Evolutionary conservation across 768 basidiomycete genomes (phyloP).

Genomic region (Trametopsis cervina): DNA sequence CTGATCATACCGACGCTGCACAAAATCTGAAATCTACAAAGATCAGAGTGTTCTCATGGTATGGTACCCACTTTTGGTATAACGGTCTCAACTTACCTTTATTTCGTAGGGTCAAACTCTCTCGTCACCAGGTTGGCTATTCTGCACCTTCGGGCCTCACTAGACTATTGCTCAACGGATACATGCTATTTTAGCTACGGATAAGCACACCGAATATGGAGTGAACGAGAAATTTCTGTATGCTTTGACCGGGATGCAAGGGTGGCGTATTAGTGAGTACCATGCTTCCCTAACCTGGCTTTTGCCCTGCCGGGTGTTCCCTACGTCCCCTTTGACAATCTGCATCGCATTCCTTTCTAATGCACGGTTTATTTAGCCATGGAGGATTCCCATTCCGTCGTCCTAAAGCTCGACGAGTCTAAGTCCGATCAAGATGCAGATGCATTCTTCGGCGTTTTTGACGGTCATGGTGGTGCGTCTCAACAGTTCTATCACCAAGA

Average conservation of each 20-base stretch:
- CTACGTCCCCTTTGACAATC: no score
- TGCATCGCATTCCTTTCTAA: not conserved
- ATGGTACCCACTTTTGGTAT: not conserved
- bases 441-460: constrained; percentile 94
- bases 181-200: constrained; percentile 47
- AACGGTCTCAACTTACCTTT: not conserved
- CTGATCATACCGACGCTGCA: no score
- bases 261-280: constrained; percentile 93
- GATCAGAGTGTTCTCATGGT: constrained; percentile 5
- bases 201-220: constrained; percentile 73
- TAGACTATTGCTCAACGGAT: no score
- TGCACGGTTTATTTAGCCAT: constrained; percentile 59
- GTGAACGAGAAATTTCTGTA: constrained; percentile 65
- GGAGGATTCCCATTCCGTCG: constrained; percentile 89
- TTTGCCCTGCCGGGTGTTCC: constrained; percentile 2
- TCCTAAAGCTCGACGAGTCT: constrained; percentile 60
- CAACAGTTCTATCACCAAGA: not conserved
- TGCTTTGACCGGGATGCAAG: constrained; percentile 95
- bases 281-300: not conserved
- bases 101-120: constrained; percentile 23
- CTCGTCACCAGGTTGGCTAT: constrained; percentile 23
- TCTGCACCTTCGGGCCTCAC: no score
- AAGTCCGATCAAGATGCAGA: constrained; percentile 36
- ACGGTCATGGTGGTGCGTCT: constrained; percentile 89
- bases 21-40: no score